phyloP scores from a whole-genome alignment of 176 grass and related monocot species.

The Coix lacrymajobi region DNA sequence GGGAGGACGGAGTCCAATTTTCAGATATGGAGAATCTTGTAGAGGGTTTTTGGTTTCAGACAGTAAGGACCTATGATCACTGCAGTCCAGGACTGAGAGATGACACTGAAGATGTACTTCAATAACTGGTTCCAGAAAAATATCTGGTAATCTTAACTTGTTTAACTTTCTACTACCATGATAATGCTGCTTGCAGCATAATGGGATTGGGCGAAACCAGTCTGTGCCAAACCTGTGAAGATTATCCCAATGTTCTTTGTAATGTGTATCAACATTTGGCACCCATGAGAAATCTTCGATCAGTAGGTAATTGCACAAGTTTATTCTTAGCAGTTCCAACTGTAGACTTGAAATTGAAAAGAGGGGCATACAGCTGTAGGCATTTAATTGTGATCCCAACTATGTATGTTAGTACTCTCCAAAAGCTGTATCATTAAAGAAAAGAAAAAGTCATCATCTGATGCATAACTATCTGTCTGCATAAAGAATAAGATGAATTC shows the following conservation, averaged over 20 bases:
- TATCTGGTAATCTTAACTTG: neutral
- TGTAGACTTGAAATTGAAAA: neutral
- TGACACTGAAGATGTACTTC: neutral
- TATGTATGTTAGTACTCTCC: too few relatives aligned
- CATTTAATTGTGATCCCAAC: neutral
- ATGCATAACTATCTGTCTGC: neutral
- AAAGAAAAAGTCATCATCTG: neutral
- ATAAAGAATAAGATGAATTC: neutral
- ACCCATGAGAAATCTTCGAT: neutral
- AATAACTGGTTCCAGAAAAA: neutral
- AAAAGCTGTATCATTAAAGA: neutral
- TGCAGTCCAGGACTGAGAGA: neutral
- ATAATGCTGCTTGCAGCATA: neutral
- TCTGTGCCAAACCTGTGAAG: neutral
- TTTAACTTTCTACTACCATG: neutral
- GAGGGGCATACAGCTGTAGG: neutral
- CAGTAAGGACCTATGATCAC: neutral
- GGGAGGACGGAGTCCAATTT: neutral
- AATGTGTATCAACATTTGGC: neutral
- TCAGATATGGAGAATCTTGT: neutral
- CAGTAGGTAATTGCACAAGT: neutral
- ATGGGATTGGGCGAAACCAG: neutral
- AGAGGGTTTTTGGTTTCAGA: too few relatives aligned
- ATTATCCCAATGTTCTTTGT: neutral
- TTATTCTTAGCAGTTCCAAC: neutral